Evolutionary conservation across 129 eudicot genomes (phyloP).

Genomic region (Daucus carota): DNA sequence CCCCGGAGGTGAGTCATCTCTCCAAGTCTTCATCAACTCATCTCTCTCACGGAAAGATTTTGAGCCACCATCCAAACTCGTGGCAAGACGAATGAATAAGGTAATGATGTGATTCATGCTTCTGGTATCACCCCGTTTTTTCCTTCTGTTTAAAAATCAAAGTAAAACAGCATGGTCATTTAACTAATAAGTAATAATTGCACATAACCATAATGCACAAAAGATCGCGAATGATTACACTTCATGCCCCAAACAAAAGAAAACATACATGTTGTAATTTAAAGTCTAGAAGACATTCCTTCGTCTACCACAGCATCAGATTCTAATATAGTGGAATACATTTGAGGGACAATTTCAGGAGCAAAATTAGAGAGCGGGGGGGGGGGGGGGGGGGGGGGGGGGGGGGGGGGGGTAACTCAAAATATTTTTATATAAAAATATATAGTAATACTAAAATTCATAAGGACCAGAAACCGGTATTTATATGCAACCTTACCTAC

Average conservation of each 20-base stretch:
- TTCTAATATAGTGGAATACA: neutral
- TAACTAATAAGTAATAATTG: neutral
- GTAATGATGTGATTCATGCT: conserved; percentile 60
- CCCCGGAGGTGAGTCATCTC: conserved; percentile 75
- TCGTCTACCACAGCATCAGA: neutral
- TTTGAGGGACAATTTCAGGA: neutral
- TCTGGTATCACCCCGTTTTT: conserved; percentile 54
- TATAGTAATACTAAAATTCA: no score
- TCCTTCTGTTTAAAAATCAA: conserved; percentile 36
- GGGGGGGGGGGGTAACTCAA: neutral
- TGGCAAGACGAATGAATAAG: conserved; percentile 71
- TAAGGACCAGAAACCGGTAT: neutral
- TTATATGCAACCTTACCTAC: neutral
- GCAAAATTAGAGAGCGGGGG: neutral
- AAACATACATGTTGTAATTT: no score
- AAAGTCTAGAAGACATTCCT: neutral
- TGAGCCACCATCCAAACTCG: conserved; percentile 54
- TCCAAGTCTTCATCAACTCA: conserved; percentile 56
- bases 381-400: neutral
- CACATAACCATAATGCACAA: neutral
- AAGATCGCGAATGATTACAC: neutral
- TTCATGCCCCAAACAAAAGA: no score
- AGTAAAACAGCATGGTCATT: neutral
- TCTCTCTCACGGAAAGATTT: conserved; percentile 48
- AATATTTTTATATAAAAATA: neutral